Evolutionary conservation across 176 grass and related monocot species (phyloP), one percentile per base, ranked within the genome.

Genomic region (Eleusine indica): DNA sequence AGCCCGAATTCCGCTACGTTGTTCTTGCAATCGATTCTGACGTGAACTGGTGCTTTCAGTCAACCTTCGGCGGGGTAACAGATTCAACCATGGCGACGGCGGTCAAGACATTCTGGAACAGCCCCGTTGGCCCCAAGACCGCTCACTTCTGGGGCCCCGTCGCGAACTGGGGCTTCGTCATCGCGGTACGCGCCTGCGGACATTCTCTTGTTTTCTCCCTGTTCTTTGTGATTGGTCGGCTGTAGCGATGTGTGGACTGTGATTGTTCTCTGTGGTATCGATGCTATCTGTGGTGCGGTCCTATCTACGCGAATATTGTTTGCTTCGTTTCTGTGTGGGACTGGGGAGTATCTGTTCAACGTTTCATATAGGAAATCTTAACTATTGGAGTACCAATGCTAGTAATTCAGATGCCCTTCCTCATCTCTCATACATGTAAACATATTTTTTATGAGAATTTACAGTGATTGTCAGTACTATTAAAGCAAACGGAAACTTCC

Each of bases 81-180:
- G 61, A 12, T 64, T 29, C 22, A 1, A 41, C 52, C 38, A 90
- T 90, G 83, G 46, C 79, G 85, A 74, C 76, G 57, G 54, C 82
- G 44, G 58, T 93, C 49, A 90, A 74, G 84, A 75, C 93, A 51
- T 95, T 95, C 83, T 84, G 61, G 87, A 95, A 95, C 93, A 97
- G 94, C 44, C 94, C 94, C 57, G 74, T 94, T 52, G 92, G 94
- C 17, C 94, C 94, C 85, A 97, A 87, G 83, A 97, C 92, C 74
- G 89, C 86, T 76, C 92, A 94, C 80, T 97, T 94, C 71, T 94
- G 94, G 94, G 92, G 94, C 8, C 94, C 94, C 22, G 49, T 97
- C 66, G 90, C 90, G 6, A 97, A 97, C 71, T 94, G 86, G 90
- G 91, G 92, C 56, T 94, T 97, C 46, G 90, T 97, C 49, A 18